A percentile compares a stretch with the other conserved stretches of the same genome.
Conservation (phyloP, 1,284 basidiomycete genomes). For the Apiotrichum gracile region DNA sequence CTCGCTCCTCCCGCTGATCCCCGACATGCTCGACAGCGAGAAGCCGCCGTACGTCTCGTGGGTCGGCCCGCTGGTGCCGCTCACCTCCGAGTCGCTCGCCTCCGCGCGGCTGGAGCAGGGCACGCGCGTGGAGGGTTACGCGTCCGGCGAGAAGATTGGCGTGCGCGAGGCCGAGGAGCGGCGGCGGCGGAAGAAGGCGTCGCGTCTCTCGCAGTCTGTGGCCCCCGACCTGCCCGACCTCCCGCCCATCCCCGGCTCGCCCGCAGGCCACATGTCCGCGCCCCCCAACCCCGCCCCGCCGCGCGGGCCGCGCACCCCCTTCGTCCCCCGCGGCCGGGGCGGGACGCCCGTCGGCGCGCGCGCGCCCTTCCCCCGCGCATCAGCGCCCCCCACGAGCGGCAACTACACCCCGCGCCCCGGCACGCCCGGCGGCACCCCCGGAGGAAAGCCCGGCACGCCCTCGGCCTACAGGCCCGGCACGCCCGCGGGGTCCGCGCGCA, state of each 20-base stretch:
- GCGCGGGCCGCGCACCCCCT: conserved; percentile 1
- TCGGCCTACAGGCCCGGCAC: too few relatives aligned
- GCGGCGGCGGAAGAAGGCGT: conserved; percentile 13
- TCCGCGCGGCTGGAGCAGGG: conserved; percentile 31
- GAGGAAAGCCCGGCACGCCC: conserved; percentile 11
- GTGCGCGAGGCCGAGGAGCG: conserved; percentile 17
- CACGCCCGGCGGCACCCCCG: background rate
- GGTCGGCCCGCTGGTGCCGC: conserved; percentile 15
- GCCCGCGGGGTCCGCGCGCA: too few relatives aligned
- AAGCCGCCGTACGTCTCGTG: conserved; percentile 1
- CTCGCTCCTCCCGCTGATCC: conserved; percentile 23
- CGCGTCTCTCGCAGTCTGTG: conserved; percentile 12
- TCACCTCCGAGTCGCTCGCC: conserved; percentile 21
- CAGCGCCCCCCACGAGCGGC: conserved; percentile 8
- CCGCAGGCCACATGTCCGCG: too few relatives aligned
- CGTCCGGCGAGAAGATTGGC: conserved; percentile 30
- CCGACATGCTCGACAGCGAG: conserved; percentile 5
- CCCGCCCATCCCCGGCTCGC: background rate
- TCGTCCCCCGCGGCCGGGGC: background rate
- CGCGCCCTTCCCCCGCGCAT: conserved; percentile 12
- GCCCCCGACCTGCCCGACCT: conserved; percentile 16
- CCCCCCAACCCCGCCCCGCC: conserved; percentile 1
- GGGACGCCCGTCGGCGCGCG: conserved; percentile 4
- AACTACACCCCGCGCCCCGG: conserved; percentile 1
- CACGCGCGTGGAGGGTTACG: conserved; percentile 32